Percentiles rank a stretch among this genome's conserved stretches.
Evolutionary conservation across 768 basidiomycete species (phyloP).

Genomic region (Tubosaeta sp.): DNA sequence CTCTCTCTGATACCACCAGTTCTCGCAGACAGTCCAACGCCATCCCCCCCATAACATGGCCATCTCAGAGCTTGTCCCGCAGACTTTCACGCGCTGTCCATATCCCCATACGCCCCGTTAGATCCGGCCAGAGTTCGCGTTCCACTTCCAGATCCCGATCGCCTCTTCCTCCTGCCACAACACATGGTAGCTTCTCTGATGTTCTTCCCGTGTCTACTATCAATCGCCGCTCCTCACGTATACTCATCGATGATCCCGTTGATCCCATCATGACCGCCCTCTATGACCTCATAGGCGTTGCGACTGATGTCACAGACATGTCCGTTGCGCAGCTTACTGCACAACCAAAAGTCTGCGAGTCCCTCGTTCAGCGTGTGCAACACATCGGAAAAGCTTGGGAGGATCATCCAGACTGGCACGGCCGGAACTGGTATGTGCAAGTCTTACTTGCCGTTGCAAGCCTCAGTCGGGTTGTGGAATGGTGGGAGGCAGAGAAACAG

Average conservation of each 20-base stretch:
- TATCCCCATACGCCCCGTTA: constrained; percentile 60
- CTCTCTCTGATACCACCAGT: constrained; percentile 60
- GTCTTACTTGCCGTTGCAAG: constrained; percentile 93
- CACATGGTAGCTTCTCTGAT: constrained; percentile 64
- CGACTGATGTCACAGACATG: constrained; percentile 92
- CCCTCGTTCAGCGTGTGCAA: constrained; percentile 87
- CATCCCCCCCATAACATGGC: constrained; percentile 51
- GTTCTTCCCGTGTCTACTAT: constrained; percentile 40
- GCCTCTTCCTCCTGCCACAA: constrained; percentile 71
- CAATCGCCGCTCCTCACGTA: constrained; percentile 76
- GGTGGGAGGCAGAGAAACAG: constrained; percentile 99
- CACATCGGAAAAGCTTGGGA: constrained; percentile 94
- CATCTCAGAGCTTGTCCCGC: constrained; percentile 53
- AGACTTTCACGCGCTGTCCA: constrained; percentile 84
- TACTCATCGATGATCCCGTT: constrained; percentile 78
- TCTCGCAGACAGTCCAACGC: constrained; percentile 59
- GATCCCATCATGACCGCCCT: constrained; percentile 88
- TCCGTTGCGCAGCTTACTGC: constrained; percentile 81
- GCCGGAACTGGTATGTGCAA: constrained; percentile 97
- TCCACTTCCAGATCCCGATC: constrained; percentile 95
- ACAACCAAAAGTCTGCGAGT: constrained; percentile 78
- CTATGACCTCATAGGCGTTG: constrained; percentile 88
- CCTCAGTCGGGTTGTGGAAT: constrained; percentile 93
- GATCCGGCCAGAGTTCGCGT: constrained; percentile 81
- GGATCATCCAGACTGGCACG: constrained; percentile 96